Base-by-base conservation (phyloP, 139 green algal species). In the Coelastrella sp. region DNA sequence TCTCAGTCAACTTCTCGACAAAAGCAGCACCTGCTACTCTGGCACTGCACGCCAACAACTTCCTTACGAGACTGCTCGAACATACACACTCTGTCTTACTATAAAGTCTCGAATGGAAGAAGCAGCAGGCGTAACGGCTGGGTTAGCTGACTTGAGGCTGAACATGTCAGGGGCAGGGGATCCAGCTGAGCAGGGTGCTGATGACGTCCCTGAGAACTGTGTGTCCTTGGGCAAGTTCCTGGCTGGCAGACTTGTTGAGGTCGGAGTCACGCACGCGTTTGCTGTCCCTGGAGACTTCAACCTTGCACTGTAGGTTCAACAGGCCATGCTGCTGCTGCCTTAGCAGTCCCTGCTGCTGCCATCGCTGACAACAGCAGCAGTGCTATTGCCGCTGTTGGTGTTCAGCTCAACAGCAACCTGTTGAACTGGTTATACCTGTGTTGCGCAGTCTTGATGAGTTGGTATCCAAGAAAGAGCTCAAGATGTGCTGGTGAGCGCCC, bases 401-500 rank as follows among this genome's bases (percentile, higher is more conserved):
- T 47, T 47, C 32, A 47, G 32, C 0, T 47, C 32, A 47, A 0
- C 32, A 47, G 32, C 32, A 47, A 47, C 32, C 32, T 47, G 1
- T 47, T 47, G 32, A 47, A 47, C 32, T 47, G 32, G 32, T 0
- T 1, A 0, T 47, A 47, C 32, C n/a, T n/a, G 32, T 47, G 32
- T 1, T 47, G 32, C 73, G 13, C 79, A 84, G 79, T 19, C 79
- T 95, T 14, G 93, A 95, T 78, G 89, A 94, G 32, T n/a, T 96
- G 11, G 68, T 94, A 14, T 89, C 92, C 17, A 83, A 93, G 56
- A 92, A 92, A 4, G 73, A 86, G 14, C 84, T 97, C 58, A 92
- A 88, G 3, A 95, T 96, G 89, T 83, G 94, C 64, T 92, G 92
- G 76, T 96, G 93, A 71, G 64, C 3, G 16, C 64, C 2, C 64